Evolutionary conservation across 2,329 filamentous ascomycete genomes (phyloP).

Genomic region (Exophiala xenobiotica): DNA sequence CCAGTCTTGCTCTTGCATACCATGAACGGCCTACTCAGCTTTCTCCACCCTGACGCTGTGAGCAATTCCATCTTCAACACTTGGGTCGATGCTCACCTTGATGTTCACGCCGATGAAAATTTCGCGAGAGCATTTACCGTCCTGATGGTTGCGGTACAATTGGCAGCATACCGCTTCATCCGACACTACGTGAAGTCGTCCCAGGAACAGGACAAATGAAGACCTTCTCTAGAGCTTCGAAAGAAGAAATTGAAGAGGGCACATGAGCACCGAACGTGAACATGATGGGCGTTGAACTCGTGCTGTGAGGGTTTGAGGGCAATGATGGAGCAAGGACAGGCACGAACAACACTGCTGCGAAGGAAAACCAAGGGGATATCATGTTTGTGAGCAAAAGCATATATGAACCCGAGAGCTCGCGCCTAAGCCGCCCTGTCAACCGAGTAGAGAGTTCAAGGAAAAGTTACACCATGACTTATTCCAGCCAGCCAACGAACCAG

Average conservation of each 20-base stretch:
- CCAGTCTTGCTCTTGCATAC: conserved; percentile 41
- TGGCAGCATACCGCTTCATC: conserved; percentile 26
- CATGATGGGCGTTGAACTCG: no score
- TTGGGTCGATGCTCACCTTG: conserved; percentile 35
- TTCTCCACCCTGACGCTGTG: conserved; percentile 35
- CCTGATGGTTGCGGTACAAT: conserved; percentile 40
- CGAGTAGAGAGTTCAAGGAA: conserved; percentile 23
- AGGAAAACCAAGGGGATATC: conserved; percentile 21
- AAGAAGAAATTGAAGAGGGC: no score
- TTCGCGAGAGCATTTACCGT: conserved; percentile 42
- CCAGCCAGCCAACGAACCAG: not conserved
- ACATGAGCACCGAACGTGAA: no score
- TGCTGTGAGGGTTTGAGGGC: no score
- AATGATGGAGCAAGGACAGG: no score
- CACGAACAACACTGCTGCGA: no score
- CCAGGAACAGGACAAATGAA: not conserved
- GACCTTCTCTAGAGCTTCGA: no score
- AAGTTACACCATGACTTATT: conserved; percentile 14
- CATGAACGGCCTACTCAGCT: conserved; percentile 41
- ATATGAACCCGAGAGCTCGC: conserved; percentile 16
- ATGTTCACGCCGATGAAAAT: conserved; percentile 39
- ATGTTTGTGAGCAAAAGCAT: conserved; percentile 22
- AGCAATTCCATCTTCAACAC: conserved; percentile 32
- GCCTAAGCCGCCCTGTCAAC: conserved; percentile 22
- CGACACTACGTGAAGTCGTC: not conserved